Evolutionary conservation across 2,329 filamentous ascomycete species (phyloP).

Genomic region (Clarireedia homoeocarpa): DNA sequence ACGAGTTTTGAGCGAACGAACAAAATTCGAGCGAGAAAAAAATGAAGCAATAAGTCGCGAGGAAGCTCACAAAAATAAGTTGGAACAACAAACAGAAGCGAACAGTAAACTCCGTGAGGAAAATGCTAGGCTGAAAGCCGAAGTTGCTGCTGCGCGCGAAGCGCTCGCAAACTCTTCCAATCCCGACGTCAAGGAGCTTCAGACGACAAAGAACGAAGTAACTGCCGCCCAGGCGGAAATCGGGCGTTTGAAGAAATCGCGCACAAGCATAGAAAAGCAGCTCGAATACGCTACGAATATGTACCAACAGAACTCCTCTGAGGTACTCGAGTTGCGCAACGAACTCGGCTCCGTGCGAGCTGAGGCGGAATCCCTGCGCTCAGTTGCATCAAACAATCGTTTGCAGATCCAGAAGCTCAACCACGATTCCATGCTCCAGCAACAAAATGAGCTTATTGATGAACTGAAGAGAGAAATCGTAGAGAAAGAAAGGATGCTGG

Average conservation of each 20-base stretch:
- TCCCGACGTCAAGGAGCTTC: slow-evolving; percentile 34
- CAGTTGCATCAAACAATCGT: slow-evolving; percentile 21
- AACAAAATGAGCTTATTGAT: slow-evolving; percentile 27
- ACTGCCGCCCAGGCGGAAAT: slow-evolving; percentile 13
- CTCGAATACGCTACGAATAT: slow-evolving; percentile 23
- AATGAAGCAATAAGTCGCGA: slow-evolving; percentile 18
- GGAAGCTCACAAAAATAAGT: slow-evolving; percentile 13
- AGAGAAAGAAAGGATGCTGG: slow-evolving; percentile 31
- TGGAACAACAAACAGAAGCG: slow-evolving; percentile 16
- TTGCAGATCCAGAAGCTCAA: slow-evolving; percentile 26
- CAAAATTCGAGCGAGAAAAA: slow-evolving; percentile 38
- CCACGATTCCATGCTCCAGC: slow-evolving; percentile 11
- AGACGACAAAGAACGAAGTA: slow-evolving; percentile 34
- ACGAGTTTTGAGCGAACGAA: slow-evolving; percentile 44
- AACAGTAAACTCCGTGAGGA: slow-evolving; percentile 23
- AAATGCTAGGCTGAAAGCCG: slow-evolving; percentile 13
- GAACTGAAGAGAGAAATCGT: slow-evolving; percentile 22
- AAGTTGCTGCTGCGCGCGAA: slow-evolving; percentile 23
- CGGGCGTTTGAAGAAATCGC: slow-evolving; percentile 17
- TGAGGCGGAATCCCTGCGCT: slow-evolving; percentile 13
- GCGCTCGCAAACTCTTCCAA: slow-evolving; percentile 27
- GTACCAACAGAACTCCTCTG: slow-evolving; percentile 25
- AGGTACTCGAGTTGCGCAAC: slow-evolving; percentile 13
- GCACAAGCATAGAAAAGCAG: slow-evolving; percentile 17
- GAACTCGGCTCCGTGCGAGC: slow-evolving; percentile 16